Evolutionary conservation across 2,329 filamentous ascomycete genomes (phyloP), one percentile per base, ranked within the genome.

Genomic region (Paraconiothyrium brasiliense): DNA sequence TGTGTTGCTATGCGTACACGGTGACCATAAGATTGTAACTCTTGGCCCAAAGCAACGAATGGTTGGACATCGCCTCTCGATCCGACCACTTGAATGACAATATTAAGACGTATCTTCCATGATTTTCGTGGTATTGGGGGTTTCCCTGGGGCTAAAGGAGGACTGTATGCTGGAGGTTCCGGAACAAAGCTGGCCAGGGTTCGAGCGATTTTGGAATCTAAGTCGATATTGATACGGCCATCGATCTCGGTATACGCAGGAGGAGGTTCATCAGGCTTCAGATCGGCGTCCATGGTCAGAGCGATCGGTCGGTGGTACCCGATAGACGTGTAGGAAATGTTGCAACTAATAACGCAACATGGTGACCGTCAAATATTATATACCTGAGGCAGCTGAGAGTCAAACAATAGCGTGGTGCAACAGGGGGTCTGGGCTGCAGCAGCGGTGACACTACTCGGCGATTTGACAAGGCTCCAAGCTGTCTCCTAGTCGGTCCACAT

Each of bases 41-140:
- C 80, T 39, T 80, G 82, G 0, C 84, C 87, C 1, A 89, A 77
- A 0, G 86, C 84, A 54, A 89, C 77, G 57, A 89, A 89, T 0
- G 86, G 86, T 60, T 89, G 86, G 0, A 87, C 84, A 68, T 87
- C 85, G 9, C 85, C 85, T 24, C 83, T 78, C 5, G 77, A 81
- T 14, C 83, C 83, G 0, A 87, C 85, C 1, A 86, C 83, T 58
- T 86, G 85, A 55, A 87, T 85, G 4, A 86, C 84, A 47, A 86
- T 82, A 57, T 86, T 86, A 24, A 86, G 71, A n/a, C 52, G 52
- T 11, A 55, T 55, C n/a, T 46, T 55, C 52, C 52, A 55, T 30
- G 43, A 30, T 35, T 24, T 58, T 49, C 10, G 41, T 22, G 39
- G 7, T 9, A 46, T 22, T 9, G 20, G 41, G 14, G 41, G 16